Conservation (phyloP, 1,284 basidiomycete species). For the Athelia psychrophila region DNA sequence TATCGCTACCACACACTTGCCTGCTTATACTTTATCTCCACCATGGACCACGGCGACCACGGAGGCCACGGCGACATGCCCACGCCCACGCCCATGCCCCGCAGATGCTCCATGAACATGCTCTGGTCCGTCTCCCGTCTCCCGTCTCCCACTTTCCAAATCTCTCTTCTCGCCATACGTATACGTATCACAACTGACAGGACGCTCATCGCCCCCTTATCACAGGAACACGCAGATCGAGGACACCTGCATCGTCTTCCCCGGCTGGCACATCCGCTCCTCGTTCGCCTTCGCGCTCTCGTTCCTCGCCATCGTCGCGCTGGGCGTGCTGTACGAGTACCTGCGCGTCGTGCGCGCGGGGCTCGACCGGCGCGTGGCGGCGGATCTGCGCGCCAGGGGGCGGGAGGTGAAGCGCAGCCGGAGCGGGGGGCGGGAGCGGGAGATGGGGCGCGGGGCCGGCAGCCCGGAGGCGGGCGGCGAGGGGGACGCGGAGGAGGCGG, state of each 20-base stretch:
- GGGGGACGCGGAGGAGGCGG: constrained; percentile 46
- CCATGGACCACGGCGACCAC: constrained; percentile 39
- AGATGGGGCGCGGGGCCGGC: constrained; percentile 32
- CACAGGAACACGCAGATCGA: constrained; percentile 70
- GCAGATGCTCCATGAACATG: constrained; percentile 66
- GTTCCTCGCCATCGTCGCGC: constrained; percentile 55
- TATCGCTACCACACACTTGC: no score
- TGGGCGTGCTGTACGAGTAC: constrained; percentile 75
- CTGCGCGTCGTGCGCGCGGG: constrained; percentile 57
- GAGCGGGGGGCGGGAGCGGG: constrained; percentile 18
- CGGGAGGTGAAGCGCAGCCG: constrained; percentile 24
- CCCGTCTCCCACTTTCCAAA: not conserved
- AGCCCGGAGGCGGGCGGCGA: constrained; percentile 32
- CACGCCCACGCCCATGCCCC: constrained; percentile 49
- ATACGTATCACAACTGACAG: no score
- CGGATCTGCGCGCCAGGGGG: constrained; percentile 37
- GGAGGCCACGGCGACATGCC: constrained; percentile 51
- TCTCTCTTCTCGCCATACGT: not conserved
- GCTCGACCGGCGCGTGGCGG: constrained; percentile 58
- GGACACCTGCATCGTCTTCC: constrained; percentile 76
- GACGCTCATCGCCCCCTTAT: not conserved
- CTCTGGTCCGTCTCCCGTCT: constrained; percentile 48
- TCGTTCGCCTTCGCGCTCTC: constrained; percentile 55
- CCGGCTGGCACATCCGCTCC: constrained; percentile 68
- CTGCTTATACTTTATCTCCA: no score